These are phyloP conservation scores for Sugiyamaella xylanicola DNA, from an alignment of 1,139 yeast genomes.

Conservation along the genomic window DNA sequence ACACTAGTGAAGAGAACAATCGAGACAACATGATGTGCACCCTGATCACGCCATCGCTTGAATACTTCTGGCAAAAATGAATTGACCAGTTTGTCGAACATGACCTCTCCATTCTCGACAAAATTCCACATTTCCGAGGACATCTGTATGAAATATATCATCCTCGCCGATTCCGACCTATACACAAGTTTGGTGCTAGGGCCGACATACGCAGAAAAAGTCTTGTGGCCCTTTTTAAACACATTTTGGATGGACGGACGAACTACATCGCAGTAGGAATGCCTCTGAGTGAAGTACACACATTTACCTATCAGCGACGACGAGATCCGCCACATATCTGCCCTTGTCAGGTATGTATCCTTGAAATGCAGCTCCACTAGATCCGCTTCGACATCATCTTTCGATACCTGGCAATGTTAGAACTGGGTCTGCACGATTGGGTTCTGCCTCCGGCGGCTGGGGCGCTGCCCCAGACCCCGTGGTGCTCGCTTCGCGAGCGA, in stretches of 20 bases:
- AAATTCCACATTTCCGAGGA: constrained; percentile 98
- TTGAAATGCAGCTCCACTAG: constrained; percentile 78
- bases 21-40: constrained; percentile 88
- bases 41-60: constrained; percentile 81
- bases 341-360: constrained; percentile 81
- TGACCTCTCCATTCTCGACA: constrained; percentile 92
- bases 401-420: constrained; percentile 25
- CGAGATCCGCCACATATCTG: constrained; percentile 90
- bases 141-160: constrained; percentile 81
- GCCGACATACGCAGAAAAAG: constrained; percentile 62
- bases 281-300: constrained; percentile 64
- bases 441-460: constrained; percentile 2
- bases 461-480: constrained; percentile 2
- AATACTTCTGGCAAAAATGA: constrained; percentile 88
- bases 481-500: neutral
- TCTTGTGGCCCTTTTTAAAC: constrained; percentile 65
- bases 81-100: constrained; percentile 89
- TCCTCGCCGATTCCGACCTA: constrained; percentile 85
- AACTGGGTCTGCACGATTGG: neutral
- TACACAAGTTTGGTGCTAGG: constrained; percentile 77
- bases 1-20: constrained; percentile 86
- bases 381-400: constrained; percentile 66
- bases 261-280: constrained; percentile 63
- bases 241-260: constrained; percentile 68
- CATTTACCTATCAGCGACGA: constrained; percentile 63